phyloP scores from a whole-genome alignment of 2,329 filamentous ascomycete genomes.

The Hypoxylon rubiginosum region DNA sequence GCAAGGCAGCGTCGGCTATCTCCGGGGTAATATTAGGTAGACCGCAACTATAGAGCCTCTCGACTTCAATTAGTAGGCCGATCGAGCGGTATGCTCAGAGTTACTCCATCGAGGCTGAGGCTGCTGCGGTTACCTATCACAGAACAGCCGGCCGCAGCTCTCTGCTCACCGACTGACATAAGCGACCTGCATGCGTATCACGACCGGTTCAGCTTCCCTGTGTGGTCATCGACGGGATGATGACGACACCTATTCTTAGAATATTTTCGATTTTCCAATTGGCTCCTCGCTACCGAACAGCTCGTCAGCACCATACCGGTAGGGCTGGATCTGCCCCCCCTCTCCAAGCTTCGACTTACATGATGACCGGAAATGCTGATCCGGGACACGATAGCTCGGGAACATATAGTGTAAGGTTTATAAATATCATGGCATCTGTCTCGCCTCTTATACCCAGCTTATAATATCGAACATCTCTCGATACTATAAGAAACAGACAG shows the following conservation, averaged over 20 bases:
- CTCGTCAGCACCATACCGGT: slow-evolving; percentile 30
- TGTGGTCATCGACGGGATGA: slow-evolving; percentile 8
- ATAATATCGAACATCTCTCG: background rate
- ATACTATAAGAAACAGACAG: slow-evolving; percentile 6
- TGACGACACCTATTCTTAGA: slow-evolving; percentile 35
- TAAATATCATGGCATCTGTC: slow-evolving; percentile 14
- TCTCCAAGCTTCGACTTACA: background rate
- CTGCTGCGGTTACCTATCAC: slow-evolving; percentile 7
- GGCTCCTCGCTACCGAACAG: slow-evolving; percentile 20
- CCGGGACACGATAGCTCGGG: background rate
- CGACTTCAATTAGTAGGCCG: slow-evolving; percentile 27
- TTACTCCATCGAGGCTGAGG: slow-evolving; percentile 27
- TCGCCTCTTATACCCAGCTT: background rate
- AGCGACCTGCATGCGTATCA: slow-evolving; percentile 30
- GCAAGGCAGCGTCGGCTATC: slow-evolving; percentile 13
- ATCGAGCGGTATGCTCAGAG: slow-evolving; percentile 46
- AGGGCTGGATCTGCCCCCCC: slow-evolving; percentile 27
- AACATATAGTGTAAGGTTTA: slow-evolving; percentile 16
- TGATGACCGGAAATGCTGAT: slow-evolving; percentile 3
- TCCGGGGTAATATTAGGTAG: slow-evolving; percentile 33
- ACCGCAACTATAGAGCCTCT: slow-evolving; percentile 35
- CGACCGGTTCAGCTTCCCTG: slow-evolving; percentile 27
- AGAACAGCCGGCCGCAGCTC: background rate
- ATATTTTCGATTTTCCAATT: slow-evolving; percentile 12
- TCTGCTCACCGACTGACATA: slow-evolving; percentile 42